Evolutionary conservation across 495 filamentous ascomycete genomes (phyloP).

Genomic region (Hypoxylon perforatum): DNA sequence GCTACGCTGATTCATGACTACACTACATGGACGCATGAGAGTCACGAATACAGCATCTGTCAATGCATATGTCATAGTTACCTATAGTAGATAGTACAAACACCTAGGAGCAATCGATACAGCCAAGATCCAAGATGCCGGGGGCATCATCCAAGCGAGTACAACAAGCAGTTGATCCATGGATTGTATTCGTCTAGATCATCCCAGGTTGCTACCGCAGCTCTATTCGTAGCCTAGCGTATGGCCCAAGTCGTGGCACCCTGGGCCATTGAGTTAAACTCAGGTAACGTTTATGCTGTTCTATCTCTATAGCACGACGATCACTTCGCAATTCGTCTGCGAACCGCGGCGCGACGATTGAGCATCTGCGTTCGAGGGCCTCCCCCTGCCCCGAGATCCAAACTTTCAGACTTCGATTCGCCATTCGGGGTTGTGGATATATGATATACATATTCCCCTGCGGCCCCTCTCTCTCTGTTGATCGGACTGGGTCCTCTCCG

Average conservation of each 20-base stretch:
- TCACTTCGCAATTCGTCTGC: slow-evolving; percentile 15
- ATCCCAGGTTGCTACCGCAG: slow-evolving; percentile 3
- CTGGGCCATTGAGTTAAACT: slow-evolving; percentile 13
- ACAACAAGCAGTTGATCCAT: slow-evolving; percentile 13
- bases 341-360: slow-evolving; percentile 2
- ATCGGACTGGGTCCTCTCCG: slow-evolving; percentile 2
- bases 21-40: no score
- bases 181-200: slow-evolving; percentile 18
- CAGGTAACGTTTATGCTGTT: not conserved
- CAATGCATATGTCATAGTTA: no score
- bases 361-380: slow-evolving; percentile 6
- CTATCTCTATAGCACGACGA: slow-evolving; percentile 4
- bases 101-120: not conserved
- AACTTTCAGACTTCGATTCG: not conserved
- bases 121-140: slow-evolving; percentile 8
- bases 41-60: no score
- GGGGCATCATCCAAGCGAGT: slow-evolving; percentile 19
- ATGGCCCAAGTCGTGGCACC: not conserved
- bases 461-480: slow-evolving; percentile 20
- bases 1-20: no score
- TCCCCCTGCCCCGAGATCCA: slow-evolving; percentile 15
- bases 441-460: slow-evolving; percentile 28
- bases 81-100: no score
- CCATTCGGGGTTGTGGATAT: slow-evolving; percentile 8
- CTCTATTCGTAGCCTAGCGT: slow-evolving; percentile 22